Evolutionary conservation across 2,329 filamentous ascomycete genomes (phyloP), one percentile per base, ranked within the genome.

Genomic region (Cytospora paraplurivora): DNA sequence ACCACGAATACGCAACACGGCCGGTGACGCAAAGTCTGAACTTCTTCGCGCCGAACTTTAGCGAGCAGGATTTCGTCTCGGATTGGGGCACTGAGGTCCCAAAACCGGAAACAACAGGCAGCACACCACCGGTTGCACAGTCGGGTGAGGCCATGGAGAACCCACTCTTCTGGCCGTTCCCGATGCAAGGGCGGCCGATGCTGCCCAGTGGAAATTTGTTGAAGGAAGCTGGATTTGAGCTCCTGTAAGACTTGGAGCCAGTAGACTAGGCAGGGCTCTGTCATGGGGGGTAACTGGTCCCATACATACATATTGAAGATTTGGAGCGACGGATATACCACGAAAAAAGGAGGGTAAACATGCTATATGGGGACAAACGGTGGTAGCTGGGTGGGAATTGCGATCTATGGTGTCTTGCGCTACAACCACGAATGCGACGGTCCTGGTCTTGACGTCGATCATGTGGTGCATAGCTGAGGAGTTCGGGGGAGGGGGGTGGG

Each of bases 111-210:
- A 13, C 10, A 50, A 51, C 32, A 8, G 13, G 35, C 19, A 38
- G 15, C 37, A 27, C 27, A 4, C 38, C 21, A 57, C 49, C 61
- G 1, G 65, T 72, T 6, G 69, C 71, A 56, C 70, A 70, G 44
- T 59, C 72, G 8, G 76, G 76, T 0, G 77, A 78, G 27, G 73
- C 69, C 21, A 71, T 79, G 66, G 79, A 83, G 64, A 85, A 85
- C 61, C 83, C 83, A 19, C 73, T 86, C 1, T 86, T 86, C 68
- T 87, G 84, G 84, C 83, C 84, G 0, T 86, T 86, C 65, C 84
- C 84, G 0, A 82, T 85, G 81, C 84, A 86, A 67, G 84, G 84
- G 0, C 76, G 83, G 27, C 83, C 84, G 3, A 82, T 85, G 63
- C 67, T 86, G 34, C 79, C 82, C 0, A 75, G 72, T 0, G 82